phyloP scores from a whole-genome alignment of 1,284 basidiomycete species.

The Sporisorium scitamineum region DNA sequence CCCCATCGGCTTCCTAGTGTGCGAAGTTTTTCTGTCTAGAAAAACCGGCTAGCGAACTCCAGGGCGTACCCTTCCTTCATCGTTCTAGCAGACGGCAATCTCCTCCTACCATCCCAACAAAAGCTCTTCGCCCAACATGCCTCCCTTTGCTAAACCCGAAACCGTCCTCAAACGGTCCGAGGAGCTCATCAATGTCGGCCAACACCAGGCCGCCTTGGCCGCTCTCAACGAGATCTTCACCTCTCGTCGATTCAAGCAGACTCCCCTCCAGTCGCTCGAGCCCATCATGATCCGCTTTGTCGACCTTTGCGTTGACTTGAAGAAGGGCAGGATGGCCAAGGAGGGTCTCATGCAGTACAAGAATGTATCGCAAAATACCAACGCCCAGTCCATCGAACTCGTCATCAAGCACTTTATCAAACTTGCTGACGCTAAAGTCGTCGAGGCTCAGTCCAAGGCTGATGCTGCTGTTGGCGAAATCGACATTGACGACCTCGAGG shows the following conservation, averaged over 20 bases:
- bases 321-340: constrained; percentile 92
- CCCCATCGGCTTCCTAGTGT: constrained; percentile 53
- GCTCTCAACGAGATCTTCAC: constrained; percentile 91
- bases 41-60: constrained; percentile 51
- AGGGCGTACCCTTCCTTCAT: constrained; percentile 25
- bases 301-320: constrained; percentile 95
- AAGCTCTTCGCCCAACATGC: constrained; percentile 71
- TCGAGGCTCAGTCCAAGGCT: constrained; percentile 66
- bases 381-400: constrained; percentile 88
- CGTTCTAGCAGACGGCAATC: constrained; percentile 45
- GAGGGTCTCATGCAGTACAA: constrained; percentile 87
- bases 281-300: constrained; percentile 91
- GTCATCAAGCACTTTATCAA: constrained; percentile 91
- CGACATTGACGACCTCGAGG: constrained; percentile 71
- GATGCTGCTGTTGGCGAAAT: constrained; percentile 67
- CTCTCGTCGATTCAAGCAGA: constrained; percentile 92
- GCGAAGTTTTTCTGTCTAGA: constrained; percentile 27
- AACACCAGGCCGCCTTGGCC: constrained; percentile 87
- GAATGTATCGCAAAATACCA: constrained; percentile 84
- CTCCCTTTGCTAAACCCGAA: constrained; percentile 90
- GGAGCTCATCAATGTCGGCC: constrained; percentile 88
- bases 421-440: constrained; percentile 82
- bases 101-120: constrained; percentile 5
- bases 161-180: constrained; percentile 89
- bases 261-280: constrained; percentile 87